Evolutionary conservation across 2,329 filamentous ascomycete species (phyloP).

Genomic region (Colletotrichum abscissum): DNA sequence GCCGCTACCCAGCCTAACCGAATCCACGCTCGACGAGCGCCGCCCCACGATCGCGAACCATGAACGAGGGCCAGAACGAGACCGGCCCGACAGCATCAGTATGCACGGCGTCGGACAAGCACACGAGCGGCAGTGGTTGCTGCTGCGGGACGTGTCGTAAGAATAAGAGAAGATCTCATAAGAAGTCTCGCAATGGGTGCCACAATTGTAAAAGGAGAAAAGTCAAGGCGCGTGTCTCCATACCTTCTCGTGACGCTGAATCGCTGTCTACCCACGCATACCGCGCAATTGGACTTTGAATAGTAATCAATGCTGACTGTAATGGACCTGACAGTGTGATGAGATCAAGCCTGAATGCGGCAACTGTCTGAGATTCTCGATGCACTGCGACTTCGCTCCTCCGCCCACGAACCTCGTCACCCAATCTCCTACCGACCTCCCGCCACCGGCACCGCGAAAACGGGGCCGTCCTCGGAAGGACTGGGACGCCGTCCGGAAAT

Average conservation of each 20-base stretch:
- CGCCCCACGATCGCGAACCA: slow-evolving; percentile 13
- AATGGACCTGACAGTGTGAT: slow-evolving; percentile 31
- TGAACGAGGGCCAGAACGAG: slow-evolving; percentile 1
- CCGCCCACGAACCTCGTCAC: background rate
- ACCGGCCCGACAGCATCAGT: background rate
- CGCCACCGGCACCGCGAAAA: slow-evolving; percentile 19
- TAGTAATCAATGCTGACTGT: background rate
- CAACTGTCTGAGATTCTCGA: slow-evolving; percentile 36
- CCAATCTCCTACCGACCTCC: slow-evolving; percentile 8
- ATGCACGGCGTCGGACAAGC: background rate
- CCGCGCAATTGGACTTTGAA: background rate
- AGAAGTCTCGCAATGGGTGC: slow-evolving; percentile 37
- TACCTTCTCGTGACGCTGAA: background rate
- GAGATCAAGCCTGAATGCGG: slow-evolving; percentile 37
- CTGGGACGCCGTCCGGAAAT: slow-evolving; percentile 28
- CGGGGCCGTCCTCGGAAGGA: slow-evolving; percentile 35
- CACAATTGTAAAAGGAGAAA: slow-evolving; percentile 37
- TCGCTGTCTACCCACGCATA: background rate
- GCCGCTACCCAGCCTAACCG: background rate
- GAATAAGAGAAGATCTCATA: slow-evolving; percentile 28
- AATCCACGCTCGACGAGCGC: background rate
- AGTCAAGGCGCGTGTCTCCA: slow-evolving; percentile 27
- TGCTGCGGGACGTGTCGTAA: slow-evolving; percentile 24
- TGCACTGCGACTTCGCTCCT: slow-evolving; percentile 35
- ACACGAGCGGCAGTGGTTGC: background rate